phyloP scores from a whole-genome alignment of 2,329 filamentous ascomycete genomes.

The Graphiopsis chlorocephala region DNA sequence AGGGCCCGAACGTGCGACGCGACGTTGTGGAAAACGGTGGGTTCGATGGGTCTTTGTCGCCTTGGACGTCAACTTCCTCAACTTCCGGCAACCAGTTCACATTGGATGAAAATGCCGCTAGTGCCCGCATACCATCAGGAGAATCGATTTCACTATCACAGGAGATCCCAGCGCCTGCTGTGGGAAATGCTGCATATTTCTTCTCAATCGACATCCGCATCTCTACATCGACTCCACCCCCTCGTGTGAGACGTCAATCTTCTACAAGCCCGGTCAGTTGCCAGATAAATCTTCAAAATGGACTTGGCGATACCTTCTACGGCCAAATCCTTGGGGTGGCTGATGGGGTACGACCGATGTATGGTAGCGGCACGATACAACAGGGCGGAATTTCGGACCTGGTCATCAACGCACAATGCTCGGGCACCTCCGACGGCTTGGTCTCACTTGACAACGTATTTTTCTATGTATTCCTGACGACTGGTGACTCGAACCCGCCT shows the following conservation, averaged over 20 bases:
- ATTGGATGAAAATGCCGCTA: background rate
- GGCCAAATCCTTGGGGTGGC: background rate
- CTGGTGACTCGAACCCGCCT: background rate
- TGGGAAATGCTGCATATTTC: background rate
- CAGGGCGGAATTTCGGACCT: background rate
- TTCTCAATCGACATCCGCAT: background rate
- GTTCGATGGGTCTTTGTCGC: background rate
- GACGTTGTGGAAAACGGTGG: background rate
- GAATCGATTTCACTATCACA: background rate
- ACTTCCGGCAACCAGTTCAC: background rate
- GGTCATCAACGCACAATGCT: background rate
- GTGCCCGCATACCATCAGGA: background rate
- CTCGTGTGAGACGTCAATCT: background rate
- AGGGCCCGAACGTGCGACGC: background rate
- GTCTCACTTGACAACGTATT: background rate
- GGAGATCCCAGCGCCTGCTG: background rate
- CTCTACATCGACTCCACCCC: background rate
- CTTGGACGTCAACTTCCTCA: background rate
- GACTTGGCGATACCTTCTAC: background rate
- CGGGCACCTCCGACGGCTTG: background rate
- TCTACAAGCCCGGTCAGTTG: background rate
- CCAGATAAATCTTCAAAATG: background rate
- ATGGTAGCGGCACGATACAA: slow-evolving; percentile 3
- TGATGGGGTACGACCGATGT: background rate
- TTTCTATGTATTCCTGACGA: background rate